Conservation (phyloP, 2,329 filamentous ascomycete species). For the Trichoderma hamatum region DNA sequence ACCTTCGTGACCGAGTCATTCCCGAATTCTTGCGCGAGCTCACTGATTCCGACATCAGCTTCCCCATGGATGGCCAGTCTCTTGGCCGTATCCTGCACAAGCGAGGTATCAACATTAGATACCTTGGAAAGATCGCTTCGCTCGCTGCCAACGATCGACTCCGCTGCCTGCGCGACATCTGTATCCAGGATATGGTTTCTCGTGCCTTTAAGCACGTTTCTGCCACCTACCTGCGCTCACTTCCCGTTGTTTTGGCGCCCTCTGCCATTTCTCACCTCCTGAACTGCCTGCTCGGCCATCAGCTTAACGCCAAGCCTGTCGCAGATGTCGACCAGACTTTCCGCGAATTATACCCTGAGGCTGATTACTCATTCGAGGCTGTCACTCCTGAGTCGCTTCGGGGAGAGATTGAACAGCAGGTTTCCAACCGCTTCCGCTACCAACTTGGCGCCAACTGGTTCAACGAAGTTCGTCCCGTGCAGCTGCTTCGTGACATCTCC, state of each 20-base stretch:
- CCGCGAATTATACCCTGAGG: conserved; percentile 76
- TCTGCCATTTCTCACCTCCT: conserved; percentile 83
- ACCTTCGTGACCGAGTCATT: conserved; percentile 75
- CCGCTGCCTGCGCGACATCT: conserved; percentile 74
- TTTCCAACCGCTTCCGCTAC: conserved; percentile 75
- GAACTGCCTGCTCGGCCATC: conserved; percentile 85
- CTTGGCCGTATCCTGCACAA: conserved; percentile 89
- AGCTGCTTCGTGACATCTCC: conserved; percentile 85
- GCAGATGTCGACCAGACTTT: conserved; percentile 77
- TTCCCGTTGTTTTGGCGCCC: conserved; percentile 79
- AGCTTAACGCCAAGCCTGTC: conserved; percentile 74
- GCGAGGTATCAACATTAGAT: conserved; percentile 94
- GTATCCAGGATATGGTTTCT: conserved; percentile 90
- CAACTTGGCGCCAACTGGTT: conserved; percentile 70
- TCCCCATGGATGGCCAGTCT: conserved; percentile 97
- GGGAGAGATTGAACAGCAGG: conserved; percentile 70
- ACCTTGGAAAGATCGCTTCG: conserved; percentile 82
- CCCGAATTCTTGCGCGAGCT: conserved; percentile 86
- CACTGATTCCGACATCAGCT: conserved; percentile 89
- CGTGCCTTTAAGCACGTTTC: conserved; percentile 93
- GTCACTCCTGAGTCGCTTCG: conserved; percentile 74
- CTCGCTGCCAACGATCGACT: conserved; percentile 72
- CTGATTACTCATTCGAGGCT: conserved; percentile 78
- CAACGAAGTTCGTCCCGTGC: conserved; percentile 69
- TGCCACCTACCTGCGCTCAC: conserved; percentile 74